Conservation (phyloP, 805 yeast genomes). For the Spathaspora hagerdaliae region DNA sequence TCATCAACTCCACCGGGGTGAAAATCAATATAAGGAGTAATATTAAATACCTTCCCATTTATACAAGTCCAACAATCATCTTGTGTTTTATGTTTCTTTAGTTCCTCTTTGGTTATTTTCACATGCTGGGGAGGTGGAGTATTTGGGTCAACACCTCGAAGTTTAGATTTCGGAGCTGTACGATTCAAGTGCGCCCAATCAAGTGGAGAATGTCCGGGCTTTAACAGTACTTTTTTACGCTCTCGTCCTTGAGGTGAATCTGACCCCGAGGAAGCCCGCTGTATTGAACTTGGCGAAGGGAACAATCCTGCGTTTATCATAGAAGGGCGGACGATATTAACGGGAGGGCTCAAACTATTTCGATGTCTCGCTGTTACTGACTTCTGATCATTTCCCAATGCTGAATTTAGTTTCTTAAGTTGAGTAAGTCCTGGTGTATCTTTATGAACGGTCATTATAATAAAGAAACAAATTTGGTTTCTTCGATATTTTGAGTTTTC, state of each 20-base stretch:
- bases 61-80: conserved; percentile 85
- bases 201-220: conserved; percentile 80
- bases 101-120: conserved; percentile 51
- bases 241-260: conserved; percentile 5
- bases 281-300: conserved; percentile 35
- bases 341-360: conserved; percentile 2
- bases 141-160: conserved; percentile 49
- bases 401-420: neutral
- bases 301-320: conserved; percentile 11
- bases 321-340: neutral
- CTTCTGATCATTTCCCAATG: neutral
- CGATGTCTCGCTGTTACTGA: neutral
- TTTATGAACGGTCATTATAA: too few relatives aligned
- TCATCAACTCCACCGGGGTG: conserved; percentile 93
- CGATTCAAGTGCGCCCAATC: conserved; percentile 74
- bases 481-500: too few relatives aligned
- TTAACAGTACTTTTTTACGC: conserved; percentile 52
- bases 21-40: conserved; percentile 77
- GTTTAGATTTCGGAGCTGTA: conserved; percentile 39
- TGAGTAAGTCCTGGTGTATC: neutral
- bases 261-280: conserved; percentile 20
- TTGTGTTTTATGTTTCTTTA: conserved; percentile 52
- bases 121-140: conserved; percentile 52
- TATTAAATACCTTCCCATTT: conserved; percentile 76
- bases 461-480: too few relatives aligned